These are phyloP conservation scores for Cercospora zeae-maydis DNA, from an alignment of 2,329 filamentous ascomycete species.

Conservation along the genomic window DNA sequence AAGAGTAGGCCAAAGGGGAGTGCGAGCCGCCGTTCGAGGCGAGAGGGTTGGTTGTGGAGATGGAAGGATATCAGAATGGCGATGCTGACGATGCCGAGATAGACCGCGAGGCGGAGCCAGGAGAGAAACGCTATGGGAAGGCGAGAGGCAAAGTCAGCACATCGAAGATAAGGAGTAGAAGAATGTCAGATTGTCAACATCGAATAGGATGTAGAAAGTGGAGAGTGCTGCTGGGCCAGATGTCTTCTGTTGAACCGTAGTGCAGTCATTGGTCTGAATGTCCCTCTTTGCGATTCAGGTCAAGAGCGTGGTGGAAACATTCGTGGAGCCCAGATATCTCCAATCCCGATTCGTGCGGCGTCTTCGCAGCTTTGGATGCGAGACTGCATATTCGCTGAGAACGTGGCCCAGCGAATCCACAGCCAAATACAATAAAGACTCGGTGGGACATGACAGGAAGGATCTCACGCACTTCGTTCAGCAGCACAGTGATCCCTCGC, in stretches of 20 bases:
- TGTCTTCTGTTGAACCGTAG: too few relatives aligned
- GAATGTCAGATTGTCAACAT: too few relatives aligned
- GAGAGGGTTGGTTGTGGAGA: conserved; percentile 67
- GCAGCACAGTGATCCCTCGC: conserved; percentile 76
- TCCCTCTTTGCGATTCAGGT: too few relatives aligned
- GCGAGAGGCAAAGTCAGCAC: neutral
- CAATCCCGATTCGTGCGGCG: too few relatives aligned
- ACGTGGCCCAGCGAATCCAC: neutral
- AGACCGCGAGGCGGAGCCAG: conserved; percentile 82
- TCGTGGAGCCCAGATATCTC: too few relatives aligned
- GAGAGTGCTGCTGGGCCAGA: too few relatives aligned
- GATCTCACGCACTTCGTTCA: conserved; percentile 55
- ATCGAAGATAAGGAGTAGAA: neutral
- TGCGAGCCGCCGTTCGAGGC: conserved; percentile 71
- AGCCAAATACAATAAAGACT: neutral
- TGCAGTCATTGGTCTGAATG: too few relatives aligned
- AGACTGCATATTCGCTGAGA: neutral
- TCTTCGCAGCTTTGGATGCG: too few relatives aligned
- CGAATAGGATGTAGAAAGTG: too few relatives aligned
- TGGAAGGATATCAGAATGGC: conserved; percentile 94
- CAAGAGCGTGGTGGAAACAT: too few relatives aligned
- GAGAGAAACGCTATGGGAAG: conserved; percentile 64
- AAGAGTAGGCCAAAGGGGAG: conserved; percentile 83
- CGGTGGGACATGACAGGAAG: neutral
- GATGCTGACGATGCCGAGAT: conserved; percentile 84